A percentile compares a stretch with the other conserved stretches of the same genome.
Evolutionary conservation across 2,329 filamentous ascomycete species (phyloP).

Genomic region (Chaetomiaceae sp.): DNA sequence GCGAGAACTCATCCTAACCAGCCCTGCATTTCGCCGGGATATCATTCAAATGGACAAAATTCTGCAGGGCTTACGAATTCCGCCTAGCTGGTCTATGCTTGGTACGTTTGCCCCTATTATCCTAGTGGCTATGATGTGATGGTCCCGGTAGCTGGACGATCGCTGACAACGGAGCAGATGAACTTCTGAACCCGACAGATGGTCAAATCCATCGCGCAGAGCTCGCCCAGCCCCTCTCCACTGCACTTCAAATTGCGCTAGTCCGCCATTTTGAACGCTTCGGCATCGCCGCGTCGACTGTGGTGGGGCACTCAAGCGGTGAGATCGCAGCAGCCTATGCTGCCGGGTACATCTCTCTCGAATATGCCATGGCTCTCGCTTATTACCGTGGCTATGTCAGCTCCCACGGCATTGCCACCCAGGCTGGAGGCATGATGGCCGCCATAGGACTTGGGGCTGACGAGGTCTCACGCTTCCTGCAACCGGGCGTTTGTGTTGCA

Average conservation of each 20-base stretch:
- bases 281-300: slow-evolving; percentile 26
- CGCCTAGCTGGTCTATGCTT: slow-evolving; percentile 23
- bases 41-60: slow-evolving; percentile 19
- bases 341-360: slow-evolving; percentile 32
- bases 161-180: background rate
- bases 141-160: too few relatives aligned
- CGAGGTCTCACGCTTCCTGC: background rate
- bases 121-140: too few relatives aligned
- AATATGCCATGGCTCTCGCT: slow-evolving; percentile 36
- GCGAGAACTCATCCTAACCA: slow-evolving; percentile 30
- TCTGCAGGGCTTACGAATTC: slow-evolving; percentile 11
- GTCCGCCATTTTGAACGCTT: slow-evolving; percentile 31
- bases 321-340: slow-evolving; percentile 39
- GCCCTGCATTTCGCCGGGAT: slow-evolving; percentile 19
- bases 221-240: slow-evolving; percentile 32
- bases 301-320: slow-evolving; percentile 35
- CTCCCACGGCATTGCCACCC: background rate
- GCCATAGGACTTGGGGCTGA: slow-evolving; percentile 15
- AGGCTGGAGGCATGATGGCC: slow-evolving; percentile 4
- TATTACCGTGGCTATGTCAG: slow-evolving; percentile 37
- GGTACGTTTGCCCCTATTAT: background rate
- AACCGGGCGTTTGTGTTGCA: slow-evolving; percentile 20
- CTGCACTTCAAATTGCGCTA: slow-evolving; percentile 33
- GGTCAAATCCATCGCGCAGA: slow-evolving; percentile 28
- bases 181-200: slow-evolving; percentile 9